These are phyloP conservation scores for Paramecium sonneborni DNA, from an alignment of 73 alveolate species.

Conservation along the genomic window DNA sequence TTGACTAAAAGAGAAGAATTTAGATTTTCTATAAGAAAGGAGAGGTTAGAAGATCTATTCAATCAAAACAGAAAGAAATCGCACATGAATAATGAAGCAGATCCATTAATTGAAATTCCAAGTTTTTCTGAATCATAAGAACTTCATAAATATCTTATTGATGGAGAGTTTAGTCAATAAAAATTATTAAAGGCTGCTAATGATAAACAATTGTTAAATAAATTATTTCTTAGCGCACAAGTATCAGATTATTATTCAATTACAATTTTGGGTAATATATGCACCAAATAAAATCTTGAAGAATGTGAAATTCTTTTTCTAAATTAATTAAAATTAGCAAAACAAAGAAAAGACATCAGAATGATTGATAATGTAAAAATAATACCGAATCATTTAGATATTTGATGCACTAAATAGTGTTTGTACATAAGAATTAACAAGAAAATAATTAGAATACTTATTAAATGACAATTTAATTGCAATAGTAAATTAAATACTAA, in stretches of 20 bases:
- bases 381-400: not conserved
- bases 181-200: not conserved
- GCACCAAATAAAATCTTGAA: not conserved
- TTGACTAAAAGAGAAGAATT: conserved; percentile 11
- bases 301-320: not conserved
- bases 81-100: not conserved
- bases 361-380: not conserved
- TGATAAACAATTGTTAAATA: not conserved
- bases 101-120: not conserved
- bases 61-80: not conserved
- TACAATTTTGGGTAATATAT: not conserved
- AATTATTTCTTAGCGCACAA: not conserved
- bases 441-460: conserved; percentile 11
- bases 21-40: not conserved
- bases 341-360: not conserved
- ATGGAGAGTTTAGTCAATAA: not conserved
- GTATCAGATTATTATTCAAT: not conserved
- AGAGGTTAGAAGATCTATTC: not conserved
- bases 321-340: not conserved
- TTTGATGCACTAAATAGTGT: not conserved
- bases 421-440: not conserved
- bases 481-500: not conserved
- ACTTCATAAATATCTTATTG: not conserved
- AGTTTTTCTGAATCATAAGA: not conserved
- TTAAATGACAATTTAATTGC: not conserved